These are phyloP conservation scores for Albugo candida DNA, from an alignment of 352 stramenopile species.

Conservation along the genomic window DNA sequence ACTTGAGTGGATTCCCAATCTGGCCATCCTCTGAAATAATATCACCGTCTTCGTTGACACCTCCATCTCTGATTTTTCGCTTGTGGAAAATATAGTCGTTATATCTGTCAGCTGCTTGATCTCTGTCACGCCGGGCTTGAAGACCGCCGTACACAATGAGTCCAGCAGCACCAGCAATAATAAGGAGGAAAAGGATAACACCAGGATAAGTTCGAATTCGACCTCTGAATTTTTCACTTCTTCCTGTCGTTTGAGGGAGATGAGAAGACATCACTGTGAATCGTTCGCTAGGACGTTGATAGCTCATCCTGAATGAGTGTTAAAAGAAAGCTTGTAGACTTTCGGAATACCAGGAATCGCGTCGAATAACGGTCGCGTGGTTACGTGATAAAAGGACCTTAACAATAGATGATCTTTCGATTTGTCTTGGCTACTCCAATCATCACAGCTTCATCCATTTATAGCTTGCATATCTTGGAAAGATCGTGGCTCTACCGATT, in stretches of 20 bases:
- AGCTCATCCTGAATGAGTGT: neutral
- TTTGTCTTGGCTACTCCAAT: neutral
- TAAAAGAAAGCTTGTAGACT: too few species aligned
- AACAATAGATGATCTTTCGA: neutral
- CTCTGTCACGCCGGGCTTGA: conserved; percentile 12
- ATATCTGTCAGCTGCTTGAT: neutral
- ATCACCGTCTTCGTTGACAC: neutral
- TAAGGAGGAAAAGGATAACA: conserved; percentile 22
- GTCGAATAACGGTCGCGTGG: too few species aligned
- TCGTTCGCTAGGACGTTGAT: neutral
- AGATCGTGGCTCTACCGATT: neutral
- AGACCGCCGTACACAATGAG: conserved; percentile 30
- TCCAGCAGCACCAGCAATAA: conserved; percentile 18
- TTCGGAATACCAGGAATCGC: too few species aligned
- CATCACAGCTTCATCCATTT: neutral
- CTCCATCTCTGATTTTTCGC: neutral
- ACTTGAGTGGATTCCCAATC: conserved; percentile 32
- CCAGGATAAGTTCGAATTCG: conserved; percentile 27
- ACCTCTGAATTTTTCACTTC: neutral
- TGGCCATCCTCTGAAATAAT: conserved; percentile 7
- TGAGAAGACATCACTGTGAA: neutral
- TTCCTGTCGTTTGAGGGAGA: neutral
- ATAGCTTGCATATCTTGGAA: neutral
- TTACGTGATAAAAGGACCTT: too few species aligned
- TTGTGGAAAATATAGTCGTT: neutral